phyloP scores from a whole-genome alignment of 1,139 yeast genomes.

The Blastobotrys capitulatus region DNA sequence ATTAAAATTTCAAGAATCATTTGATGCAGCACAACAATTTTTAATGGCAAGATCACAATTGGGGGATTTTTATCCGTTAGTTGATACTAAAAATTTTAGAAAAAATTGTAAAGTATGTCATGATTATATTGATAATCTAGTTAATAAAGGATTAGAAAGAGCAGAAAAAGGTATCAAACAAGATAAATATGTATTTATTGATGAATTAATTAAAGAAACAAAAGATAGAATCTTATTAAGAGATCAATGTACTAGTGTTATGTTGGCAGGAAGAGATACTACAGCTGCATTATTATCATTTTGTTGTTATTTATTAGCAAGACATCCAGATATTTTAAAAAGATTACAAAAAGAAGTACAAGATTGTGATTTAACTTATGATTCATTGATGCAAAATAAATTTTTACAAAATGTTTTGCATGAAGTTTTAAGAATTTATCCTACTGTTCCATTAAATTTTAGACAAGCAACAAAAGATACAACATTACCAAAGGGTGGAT shows the following conservation, averaged over 20 bases:
- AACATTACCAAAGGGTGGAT: conserved; percentile 31
- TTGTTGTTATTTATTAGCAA: conserved; percentile 42
- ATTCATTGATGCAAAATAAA: conserved; percentile 44
- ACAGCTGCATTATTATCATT: conserved; percentile 47
- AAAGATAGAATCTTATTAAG: conserved; percentile 44
- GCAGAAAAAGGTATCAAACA: conserved; percentile 20
- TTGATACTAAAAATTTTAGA: conserved; percentile 34
- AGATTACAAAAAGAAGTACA: conserved; percentile 24
- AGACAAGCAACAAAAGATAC: conserved; percentile 40
- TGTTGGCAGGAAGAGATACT: conserved; percentile 50
- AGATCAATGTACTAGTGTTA: conserved; percentile 43
- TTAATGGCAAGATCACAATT: conserved; percentile 28
- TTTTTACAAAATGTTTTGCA: conserved; percentile 44
- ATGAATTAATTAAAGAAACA: conserved; percentile 45
- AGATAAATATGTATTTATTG: conserved; percentile 32
- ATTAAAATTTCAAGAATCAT: conserved; percentile 40
- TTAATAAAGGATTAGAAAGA: conserved; percentile 10
- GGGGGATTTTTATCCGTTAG: conserved; percentile 32
- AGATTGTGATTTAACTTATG: conserved; percentile 26
- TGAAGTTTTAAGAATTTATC: conserved; percentile 48
- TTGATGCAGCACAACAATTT: conserved; percentile 39
- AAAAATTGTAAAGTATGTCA: conserved; percentile 24
- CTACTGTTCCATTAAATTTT: conserved; percentile 50
- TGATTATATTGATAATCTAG: conserved; percentile 30
- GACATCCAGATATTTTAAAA: conserved; percentile 38